Percentiles rank a stretch among this genome's conserved stretches.
Conservation (phyloP, 2,329 filamentous ascomycete species). For the Alternaria ventricosa region DNA sequence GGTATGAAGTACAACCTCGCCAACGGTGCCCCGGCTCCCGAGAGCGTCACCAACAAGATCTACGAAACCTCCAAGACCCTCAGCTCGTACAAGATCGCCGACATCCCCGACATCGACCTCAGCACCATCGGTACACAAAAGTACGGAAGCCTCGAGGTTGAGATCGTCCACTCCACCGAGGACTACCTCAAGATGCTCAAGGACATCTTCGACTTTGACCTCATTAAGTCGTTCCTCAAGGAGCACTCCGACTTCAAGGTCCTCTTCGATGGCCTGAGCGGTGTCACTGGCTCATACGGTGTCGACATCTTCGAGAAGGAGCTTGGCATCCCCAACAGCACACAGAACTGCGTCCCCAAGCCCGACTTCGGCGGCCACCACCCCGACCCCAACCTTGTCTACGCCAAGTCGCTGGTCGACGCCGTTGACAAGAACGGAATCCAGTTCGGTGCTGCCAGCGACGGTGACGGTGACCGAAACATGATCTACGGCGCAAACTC, state of each 20-base stretch:
- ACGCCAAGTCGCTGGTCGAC: constrained; percentile 92
- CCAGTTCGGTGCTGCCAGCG: constrained; percentile 94
- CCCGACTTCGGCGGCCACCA: constrained; percentile 97
- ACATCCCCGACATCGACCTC: constrained; percentile 87
- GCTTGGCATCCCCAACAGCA: constrained; percentile 80
- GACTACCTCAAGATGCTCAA: constrained; percentile 97
- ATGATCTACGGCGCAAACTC: constrained; percentile 99
- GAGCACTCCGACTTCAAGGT: constrained; percentile 92
- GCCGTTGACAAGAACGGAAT: constrained; percentile 89
- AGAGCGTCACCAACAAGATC: constrained; percentile 98
- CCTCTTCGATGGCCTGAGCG: constrained; percentile 91
- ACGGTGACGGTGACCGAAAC: constrained; percentile 98
- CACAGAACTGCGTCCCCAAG: constrained; percentile 89
- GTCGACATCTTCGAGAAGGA: constrained; percentile 94
- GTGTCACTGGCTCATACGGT: constrained; percentile 95
- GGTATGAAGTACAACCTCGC: constrained; percentile 99
- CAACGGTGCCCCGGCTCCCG: constrained; percentile 94
- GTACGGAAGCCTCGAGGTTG: constrained; percentile 88
- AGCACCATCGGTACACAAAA: constrained; percentile 80
- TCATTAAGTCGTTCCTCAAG: constrained; percentile 93
- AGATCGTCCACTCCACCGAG: constrained; percentile 89
- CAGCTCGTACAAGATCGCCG: constrained; percentile 88
- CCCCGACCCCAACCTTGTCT: constrained; percentile 97
- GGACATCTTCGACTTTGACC: constrained; percentile 96
- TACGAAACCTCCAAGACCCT: constrained; percentile 89